phyloP scores from a whole-genome alignment of 192 early-diverging fungal genomes.

The Chytriomyces sp. region DNA sequence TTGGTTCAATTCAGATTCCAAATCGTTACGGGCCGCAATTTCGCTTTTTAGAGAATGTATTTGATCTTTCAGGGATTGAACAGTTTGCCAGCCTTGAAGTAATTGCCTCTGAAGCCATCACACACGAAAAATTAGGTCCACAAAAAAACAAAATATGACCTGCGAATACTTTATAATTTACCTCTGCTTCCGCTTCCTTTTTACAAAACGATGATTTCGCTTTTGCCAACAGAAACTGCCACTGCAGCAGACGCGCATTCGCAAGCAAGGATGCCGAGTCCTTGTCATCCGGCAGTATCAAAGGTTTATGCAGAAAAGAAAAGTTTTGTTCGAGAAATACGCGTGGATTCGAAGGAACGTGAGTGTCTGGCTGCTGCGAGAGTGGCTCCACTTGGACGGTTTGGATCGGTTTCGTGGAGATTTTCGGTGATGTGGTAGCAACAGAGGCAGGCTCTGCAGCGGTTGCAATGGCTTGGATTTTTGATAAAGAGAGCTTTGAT shows the following conservation, averaged over 20 bases:
- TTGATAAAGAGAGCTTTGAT: no score
- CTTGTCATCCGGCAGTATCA: not conserved
- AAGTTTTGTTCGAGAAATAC: not conserved
- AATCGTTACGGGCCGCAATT: not conserved
- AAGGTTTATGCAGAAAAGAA: not conserved
- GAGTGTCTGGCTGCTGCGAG: not conserved
- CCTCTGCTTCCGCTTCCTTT: conserved; percentile 28
- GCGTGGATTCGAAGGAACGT: not conserved
- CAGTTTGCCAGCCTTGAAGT: conserved; percentile 5
- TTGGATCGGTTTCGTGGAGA: not conserved
- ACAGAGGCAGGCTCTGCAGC: no score
- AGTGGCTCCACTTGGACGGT: not conserved
- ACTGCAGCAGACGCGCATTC: conserved; percentile 9
- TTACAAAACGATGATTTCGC: conserved; percentile 2
- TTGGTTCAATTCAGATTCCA: not conserved
- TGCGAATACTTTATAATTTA: not conserved
- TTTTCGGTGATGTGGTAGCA: not conserved
- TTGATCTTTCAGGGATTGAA: conserved; percentile 18
- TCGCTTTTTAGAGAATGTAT: conserved; percentile 25
- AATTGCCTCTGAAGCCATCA: conserved; percentile 18
- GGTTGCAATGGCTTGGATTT: no score
- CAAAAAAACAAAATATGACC: not conserved
- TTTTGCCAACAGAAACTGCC: conserved; percentile 26
- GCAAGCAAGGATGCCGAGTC: conserved; percentile 8
- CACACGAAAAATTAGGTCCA: not conserved